Percentiles rank a stretch among this genome's conserved stretches.
These are phyloP conservation scores for Evernia prunastri DNA, from an alignment of 495 filamentous ascomycete genomes.

Conservation along the genomic window DNA sequence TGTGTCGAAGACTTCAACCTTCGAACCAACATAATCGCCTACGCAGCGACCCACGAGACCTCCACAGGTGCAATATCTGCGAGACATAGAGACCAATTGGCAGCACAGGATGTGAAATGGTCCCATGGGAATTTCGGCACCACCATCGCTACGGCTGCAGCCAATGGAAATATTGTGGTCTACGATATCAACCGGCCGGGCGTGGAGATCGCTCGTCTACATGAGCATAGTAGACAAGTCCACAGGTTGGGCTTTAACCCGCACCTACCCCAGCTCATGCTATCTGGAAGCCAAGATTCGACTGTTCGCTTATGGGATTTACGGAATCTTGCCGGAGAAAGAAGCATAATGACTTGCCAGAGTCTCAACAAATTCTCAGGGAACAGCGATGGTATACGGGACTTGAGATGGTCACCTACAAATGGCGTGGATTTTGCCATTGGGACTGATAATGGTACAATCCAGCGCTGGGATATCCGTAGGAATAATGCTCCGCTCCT, in stretches of 20 bases:
- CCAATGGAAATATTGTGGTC: slow-evolving; percentile 77
- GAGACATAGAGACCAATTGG: slow-evolving; percentile 63
- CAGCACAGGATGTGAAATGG: slow-evolving; percentile 81
- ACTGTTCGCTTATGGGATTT: slow-evolving; percentile 79
- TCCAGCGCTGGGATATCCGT: slow-evolving; percentile 67
- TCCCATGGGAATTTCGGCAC: slow-evolving; percentile 58
- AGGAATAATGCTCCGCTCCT: slow-evolving; percentile 52
- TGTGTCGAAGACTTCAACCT: slow-evolving; percentile 76
- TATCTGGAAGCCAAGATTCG: slow-evolving; percentile 90
- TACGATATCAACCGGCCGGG: slow-evolving; percentile 74
- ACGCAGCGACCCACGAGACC: slow-evolving; percentile 55
- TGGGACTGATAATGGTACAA: slow-evolving; percentile 75
- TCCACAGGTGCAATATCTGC: slow-evolving; percentile 44
- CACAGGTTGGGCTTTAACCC: slow-evolving; percentile 90
- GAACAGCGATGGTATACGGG: slow-evolving; percentile 73
- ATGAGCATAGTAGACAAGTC: slow-evolving; percentile 87
- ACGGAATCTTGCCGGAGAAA: slow-evolving; percentile 45
- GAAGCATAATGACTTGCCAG: slow-evolving; percentile 44
- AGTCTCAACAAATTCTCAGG: slow-evolving; percentile 54
- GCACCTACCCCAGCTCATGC: slow-evolving; percentile 62
- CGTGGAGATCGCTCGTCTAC: slow-evolving; percentile 67
- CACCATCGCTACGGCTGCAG: slow-evolving; percentile 75
- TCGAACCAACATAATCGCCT: slow-evolving; percentile 64
- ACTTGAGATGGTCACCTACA: slow-evolving; percentile 82
- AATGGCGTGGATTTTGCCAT: slow-evolving; percentile 84